Base-by-base conservation (phyloP, 352 stramenopile genomes). In the Pythium utonaiense region DNA sequence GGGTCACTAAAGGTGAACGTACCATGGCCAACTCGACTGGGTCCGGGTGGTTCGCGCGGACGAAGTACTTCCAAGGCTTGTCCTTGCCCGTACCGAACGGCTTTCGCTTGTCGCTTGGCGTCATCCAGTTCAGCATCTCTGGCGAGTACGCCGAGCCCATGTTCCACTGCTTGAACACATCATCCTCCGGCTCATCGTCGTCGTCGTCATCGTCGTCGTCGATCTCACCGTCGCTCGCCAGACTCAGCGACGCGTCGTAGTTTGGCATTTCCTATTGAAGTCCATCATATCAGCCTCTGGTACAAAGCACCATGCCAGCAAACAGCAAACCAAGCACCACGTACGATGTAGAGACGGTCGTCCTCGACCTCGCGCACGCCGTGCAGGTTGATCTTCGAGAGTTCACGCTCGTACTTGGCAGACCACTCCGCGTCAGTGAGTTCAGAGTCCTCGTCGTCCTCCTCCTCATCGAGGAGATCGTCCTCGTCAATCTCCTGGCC, bases 61-160 rank as follows among this genome's bases (percentile, higher is more conserved):
- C 78, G 64, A 88, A 88, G 70, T 89, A 89, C 73, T 91, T 89
- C 75, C 76, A 86, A 31, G 82, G 82, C 71, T 91, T 91, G 42
- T 75, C 69, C 52, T 73, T 74, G 53, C 74, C 72, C 70, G 78
- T 82, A 25, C 44, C 58, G 24, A 88, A 77, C 19, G 78, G 73
- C 70, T 78, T 70, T 66, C 78, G 75, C 71, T 90, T 77, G 48
- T 87, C 73, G 0, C 64, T 61, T 21, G 83, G 83, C 24, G 81
- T 62, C 83, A 93, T 93, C 83, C 83, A 93, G 68, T 93, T 93
- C 41, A 91, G 77, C 80, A 91, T 91, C 58, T 91, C 83, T 1
- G 83, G 83, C 14, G 77, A 73, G 62, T 80, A 88, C 74, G 75
- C 75, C 49, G 73, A 70, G 62, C 78, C 78, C 60, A 86, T 77